phyloP scores from a whole-genome alignment of 306 rosid species.

The Lablab purpureus region DNA sequence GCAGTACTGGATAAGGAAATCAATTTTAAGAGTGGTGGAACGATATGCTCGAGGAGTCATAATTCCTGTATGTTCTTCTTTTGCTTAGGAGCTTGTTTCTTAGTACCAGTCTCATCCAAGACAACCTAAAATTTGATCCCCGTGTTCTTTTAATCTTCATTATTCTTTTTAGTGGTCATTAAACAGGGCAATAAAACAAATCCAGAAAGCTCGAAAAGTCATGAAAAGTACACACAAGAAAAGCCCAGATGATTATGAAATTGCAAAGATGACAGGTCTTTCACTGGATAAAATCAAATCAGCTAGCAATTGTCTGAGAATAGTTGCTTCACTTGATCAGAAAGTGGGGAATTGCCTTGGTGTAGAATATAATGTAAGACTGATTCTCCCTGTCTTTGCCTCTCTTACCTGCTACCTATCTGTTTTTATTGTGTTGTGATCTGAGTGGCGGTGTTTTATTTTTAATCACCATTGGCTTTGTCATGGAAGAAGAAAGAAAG shows the following conservation, averaged over 20 bases:
- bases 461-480: neutral
- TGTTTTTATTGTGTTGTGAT: constrained; percentile 19
- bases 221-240: constrained; percentile 52
- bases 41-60: constrained; percentile 71
- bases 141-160: constrained; percentile 49
- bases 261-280: constrained; percentile 84
- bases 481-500: neutral
- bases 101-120: constrained; percentile 35
- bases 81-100: constrained; percentile 40
- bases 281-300: constrained; percentile 80
- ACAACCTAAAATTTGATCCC: constrained; percentile 48
- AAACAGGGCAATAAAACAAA: constrained; percentile 74
- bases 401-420: neutral
- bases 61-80: constrained; percentile 73
- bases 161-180: constrained; percentile 66
- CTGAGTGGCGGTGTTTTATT: neutral
- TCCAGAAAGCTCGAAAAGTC: constrained; percentile 74
- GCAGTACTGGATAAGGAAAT: constrained; percentile 89
- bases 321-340: constrained; percentile 80
- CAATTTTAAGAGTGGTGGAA: constrained; percentile 78
- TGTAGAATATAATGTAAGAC: constrained; percentile 68
- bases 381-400: constrained; percentile 17
- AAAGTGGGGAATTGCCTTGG: constrained; percentile 61
- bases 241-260: constrained; percentile 67
- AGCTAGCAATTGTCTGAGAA: constrained; percentile 77